Percentiles rank a stretch among this genome's conserved stretches.
phyloP scores from a whole-genome alignment of 495 filamentous ascomycete genomes.

The Lineolata rhizophorae region DNA sequence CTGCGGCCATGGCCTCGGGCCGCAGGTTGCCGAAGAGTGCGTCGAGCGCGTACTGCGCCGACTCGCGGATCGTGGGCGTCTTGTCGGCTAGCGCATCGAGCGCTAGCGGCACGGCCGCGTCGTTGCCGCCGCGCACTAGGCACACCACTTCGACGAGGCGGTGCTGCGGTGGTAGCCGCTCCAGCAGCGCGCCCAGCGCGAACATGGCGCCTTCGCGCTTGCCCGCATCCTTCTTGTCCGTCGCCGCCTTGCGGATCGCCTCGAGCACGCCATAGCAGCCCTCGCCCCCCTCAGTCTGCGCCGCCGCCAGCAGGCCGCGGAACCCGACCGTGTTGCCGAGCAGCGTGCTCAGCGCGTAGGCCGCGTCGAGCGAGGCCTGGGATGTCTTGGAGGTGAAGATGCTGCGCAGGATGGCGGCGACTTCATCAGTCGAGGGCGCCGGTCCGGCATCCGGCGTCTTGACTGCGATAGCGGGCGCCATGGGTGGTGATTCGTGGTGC shows the following conservation, averaged over 20 bases:
- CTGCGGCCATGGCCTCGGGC: slow-evolving; percentile 60
- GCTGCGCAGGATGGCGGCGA: slow-evolving; percentile 46
- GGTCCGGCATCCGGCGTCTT: slow-evolving; percentile 32
- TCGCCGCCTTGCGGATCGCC: slow-evolving; percentile 61
- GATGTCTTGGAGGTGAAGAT: slow-evolving; percentile 69
- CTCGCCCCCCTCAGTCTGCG: too few relatives aligned
- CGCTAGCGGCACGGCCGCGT: slow-evolving; percentile 44
- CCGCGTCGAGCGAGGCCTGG: slow-evolving; percentile 64
- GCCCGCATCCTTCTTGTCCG: slow-evolving; percentile 82
- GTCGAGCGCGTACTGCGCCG: slow-evolving; percentile 85
- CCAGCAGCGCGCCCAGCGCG: slow-evolving; percentile 78
- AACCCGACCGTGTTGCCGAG: slow-evolving; percentile 59
- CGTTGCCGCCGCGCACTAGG: slow-evolving; percentile 59
- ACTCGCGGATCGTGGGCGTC: slow-evolving; percentile 65
- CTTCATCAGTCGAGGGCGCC: slow-evolving; percentile 47
- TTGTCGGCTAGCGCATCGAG: slow-evolving; percentile 85
- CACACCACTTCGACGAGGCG: slow-evolving; percentile 63
- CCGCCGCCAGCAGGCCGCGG: slow-evolving; percentile 41
- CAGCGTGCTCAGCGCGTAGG: slow-evolving; percentile 62
- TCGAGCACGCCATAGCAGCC: slow-evolving; percentile 60
- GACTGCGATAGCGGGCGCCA: slow-evolving; percentile 34
- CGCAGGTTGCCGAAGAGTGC: slow-evolving; percentile 59
- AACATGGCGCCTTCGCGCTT: slow-evolving; percentile 86
- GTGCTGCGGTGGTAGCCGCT: slow-evolving; percentile 61
- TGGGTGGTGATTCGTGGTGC: slow-evolving; percentile 37